Percentiles rank a stretch among this genome's conserved stretches.
Conservation (phyloP, 2,329 filamentous ascomycete species). For the Sporothrix luriei region DNA sequence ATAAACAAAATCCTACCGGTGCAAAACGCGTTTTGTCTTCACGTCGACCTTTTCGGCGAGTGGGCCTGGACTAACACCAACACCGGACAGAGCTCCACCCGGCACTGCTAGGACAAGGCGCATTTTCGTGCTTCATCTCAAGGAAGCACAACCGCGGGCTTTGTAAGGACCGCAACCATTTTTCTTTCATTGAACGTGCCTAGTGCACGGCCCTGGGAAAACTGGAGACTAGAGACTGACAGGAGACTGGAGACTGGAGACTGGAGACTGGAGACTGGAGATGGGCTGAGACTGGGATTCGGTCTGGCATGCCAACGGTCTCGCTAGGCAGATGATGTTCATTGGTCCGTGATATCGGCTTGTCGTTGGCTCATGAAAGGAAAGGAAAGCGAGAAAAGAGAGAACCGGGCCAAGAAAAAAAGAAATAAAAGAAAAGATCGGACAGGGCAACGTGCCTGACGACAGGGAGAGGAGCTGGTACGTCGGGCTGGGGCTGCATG, state of each 20-base stretch:
- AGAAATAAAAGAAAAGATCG: not conserved
- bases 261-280: not conserved
- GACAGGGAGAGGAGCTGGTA: not conserved
- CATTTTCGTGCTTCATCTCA: not conserved
- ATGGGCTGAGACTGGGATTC: not conserved
- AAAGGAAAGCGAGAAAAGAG: not conserved
- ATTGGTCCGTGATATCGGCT: conserved; percentile 20
- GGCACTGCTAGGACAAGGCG: conserved; percentile 24
- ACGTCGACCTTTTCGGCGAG: not conserved
- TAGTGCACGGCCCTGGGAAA: not conserved
- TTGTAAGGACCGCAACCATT: not conserved
- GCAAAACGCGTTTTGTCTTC: not conserved
- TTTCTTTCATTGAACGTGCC: conserved; percentile 1
- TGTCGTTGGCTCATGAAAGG: not conserved
- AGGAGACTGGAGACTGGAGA: not conserved
- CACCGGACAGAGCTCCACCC: not conserved
- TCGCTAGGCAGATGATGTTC: not conserved
- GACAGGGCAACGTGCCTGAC: not conserved
- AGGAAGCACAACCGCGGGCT: conserved; percentile 18
- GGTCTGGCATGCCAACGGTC: conserved; percentile 22
- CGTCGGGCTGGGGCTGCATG: not conserved
- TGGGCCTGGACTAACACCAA: conserved; percentile 8
- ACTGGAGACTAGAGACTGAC: not conserved
- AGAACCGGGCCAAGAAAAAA: too few species aligned
- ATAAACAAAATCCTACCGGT: too few species aligned